Conservation (phyloP, 306 rosid genomes). For the Fragaria iinumae region DNA sequence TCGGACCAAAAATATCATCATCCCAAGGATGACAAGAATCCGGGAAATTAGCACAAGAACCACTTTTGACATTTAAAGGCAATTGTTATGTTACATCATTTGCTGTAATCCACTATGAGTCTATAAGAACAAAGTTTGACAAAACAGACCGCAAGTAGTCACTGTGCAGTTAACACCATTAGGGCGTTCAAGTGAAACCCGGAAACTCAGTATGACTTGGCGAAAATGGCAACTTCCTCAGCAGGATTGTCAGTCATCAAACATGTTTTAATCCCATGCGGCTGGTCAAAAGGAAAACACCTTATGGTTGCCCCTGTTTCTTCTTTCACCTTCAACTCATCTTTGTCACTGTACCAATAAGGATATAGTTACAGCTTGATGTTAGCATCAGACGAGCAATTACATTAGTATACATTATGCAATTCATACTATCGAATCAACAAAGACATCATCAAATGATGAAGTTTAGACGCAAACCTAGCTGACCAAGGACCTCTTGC, state of each 20-base stretch:
- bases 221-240: conserved; percentile 88
- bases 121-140: not conserved
- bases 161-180: conserved; percentile 1
- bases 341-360: conserved; percentile 57
- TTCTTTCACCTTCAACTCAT: conserved; percentile 85
- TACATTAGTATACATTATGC: not conserved
- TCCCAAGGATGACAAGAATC: not conserved
- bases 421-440: not conserved
- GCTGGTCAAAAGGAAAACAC: conserved; percentile 91
- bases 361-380: conserved; percentile 6
- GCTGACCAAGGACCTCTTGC: conserved; percentile 99
- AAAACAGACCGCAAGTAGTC: not conserved
- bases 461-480: conserved; percentile 46
- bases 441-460: not conserved
- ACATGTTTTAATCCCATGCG: conserved; percentile 65
- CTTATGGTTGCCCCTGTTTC: conserved; percentile 97
- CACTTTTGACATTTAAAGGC: not conserved
- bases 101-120: not conserved
- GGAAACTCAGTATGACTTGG: conserved; percentile 71
- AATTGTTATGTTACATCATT: not conserved
- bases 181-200: not conserved
- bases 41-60: not conserved
- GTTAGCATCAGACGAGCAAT: conserved; percentile 15
- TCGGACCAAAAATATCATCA: not conserved
- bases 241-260: conserved; percentile 85